These are phyloP conservation scores for Strigomonas culicis DNA, from an alignment of 208 protist species.

Conservation along the genomic window DNA sequence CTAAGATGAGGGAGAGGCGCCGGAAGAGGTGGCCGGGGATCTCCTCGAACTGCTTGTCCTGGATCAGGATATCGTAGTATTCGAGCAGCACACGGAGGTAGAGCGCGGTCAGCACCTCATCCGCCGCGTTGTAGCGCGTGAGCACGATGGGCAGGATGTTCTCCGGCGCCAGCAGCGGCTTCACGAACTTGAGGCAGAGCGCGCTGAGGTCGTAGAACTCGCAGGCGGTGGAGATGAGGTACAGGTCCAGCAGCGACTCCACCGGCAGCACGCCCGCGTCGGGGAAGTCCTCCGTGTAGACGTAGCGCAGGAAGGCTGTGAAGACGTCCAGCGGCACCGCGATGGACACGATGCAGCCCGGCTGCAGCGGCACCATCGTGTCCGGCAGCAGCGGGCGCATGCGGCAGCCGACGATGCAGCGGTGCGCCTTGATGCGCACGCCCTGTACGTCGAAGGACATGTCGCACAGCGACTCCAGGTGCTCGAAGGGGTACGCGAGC, in stretches of 20 bases:
- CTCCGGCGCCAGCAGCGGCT: conserved; percentile 66
- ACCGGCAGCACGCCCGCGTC: conserved; percentile 61
- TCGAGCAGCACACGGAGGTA: conserved; percentile 81
- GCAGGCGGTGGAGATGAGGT: conserved; percentile 68
- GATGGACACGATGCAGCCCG: conserved; percentile 75
- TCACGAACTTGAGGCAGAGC: conserved; percentile 66
- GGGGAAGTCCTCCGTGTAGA: conserved; percentile 87
- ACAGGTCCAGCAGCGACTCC: conserved; percentile 81
- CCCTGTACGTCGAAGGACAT: conserved; percentile 89
- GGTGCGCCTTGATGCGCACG: conserved; percentile 74
- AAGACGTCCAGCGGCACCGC: conserved; percentile 77
- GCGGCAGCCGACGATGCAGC: conserved; percentile 83
- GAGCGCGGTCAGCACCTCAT: conserved; percentile 78
- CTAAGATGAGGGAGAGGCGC: conserved; percentile 80
- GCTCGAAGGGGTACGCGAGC: conserved; percentile 81
- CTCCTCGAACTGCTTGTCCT: conserved; percentile 84
- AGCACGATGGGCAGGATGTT: conserved; percentile 87
- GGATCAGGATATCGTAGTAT: conserved; percentile 84
- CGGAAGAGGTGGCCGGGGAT: conserved; percentile 89
- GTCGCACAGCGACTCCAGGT: conserved; percentile 72
- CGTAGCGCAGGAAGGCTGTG: conserved; percentile 76
- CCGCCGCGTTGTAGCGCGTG: conserved; percentile 79
- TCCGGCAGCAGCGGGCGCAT: conserved; percentile 77
- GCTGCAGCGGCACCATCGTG: conserved; percentile 72
- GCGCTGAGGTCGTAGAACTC: conserved; percentile 81